Conservation (phyloP, 75 land plant species). For the Cunninghamia lanceolata region DNA sequence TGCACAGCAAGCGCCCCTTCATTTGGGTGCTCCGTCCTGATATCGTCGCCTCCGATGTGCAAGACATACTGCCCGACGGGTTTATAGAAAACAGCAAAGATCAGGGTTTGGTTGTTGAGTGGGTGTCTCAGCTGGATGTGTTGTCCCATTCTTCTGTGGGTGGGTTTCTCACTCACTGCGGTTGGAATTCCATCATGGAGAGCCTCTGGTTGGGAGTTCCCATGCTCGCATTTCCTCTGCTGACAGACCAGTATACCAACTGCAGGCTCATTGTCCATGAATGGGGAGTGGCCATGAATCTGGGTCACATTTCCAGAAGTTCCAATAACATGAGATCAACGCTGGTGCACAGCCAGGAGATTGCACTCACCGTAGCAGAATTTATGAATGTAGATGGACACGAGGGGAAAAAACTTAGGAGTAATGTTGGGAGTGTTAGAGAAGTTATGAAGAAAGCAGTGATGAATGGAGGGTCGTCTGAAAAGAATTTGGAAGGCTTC, state of each 20-base stretch:
- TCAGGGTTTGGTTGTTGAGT: slow-evolving; percentile 38
- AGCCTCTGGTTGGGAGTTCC: slow-evolving; percentile 49
- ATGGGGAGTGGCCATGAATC: too few species aligned
- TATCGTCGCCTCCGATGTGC: slow-evolving; percentile 25
- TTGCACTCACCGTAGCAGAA: slow-evolving; percentile 15
- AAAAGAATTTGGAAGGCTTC: slow-evolving; percentile 24
- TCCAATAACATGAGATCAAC: not conserved
- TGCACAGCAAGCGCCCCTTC: slow-evolving; percentile 30
- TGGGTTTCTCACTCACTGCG: slow-evolving; percentile 60
- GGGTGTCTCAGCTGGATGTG: slow-evolving; percentile 48
- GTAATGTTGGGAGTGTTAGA: too few species aligned
- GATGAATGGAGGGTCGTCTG: not conserved
- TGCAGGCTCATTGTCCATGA: too few species aligned
- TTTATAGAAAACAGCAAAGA: slow-evolving; percentile 26
- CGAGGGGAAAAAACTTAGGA: not conserved
- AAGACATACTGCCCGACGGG: slow-evolving; percentile 33
- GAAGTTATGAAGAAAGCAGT: too few species aligned
- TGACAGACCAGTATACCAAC: slow-evolving; percentile 27
- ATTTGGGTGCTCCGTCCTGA: slow-evolving; percentile 59
- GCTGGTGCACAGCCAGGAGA: slow-evolving; percentile 14
- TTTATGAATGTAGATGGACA: slow-evolving; percentile 19
- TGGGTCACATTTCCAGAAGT: not conserved
- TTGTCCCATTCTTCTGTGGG: slow-evolving; percentile 43
- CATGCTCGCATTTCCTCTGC: slow-evolving; percentile 46
- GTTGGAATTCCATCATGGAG: slow-evolving; percentile 67